Percentiles rank a stretch among this genome's conserved stretches.
These are phyloP conservation scores for Rosa persica DNA, from an alignment of 306 rosid genomes.

Conservation along the genomic window DNA sequence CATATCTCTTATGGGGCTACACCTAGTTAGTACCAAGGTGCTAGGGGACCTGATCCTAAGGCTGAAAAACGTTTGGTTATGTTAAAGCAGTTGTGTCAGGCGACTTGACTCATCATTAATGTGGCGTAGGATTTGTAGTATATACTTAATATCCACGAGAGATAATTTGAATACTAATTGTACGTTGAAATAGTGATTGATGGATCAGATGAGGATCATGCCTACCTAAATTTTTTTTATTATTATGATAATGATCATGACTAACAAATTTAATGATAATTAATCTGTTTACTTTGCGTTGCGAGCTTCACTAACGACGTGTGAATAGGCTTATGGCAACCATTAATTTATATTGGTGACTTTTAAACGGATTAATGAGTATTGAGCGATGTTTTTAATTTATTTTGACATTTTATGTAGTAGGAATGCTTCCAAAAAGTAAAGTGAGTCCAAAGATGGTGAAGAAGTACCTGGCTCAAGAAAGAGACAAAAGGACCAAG, in stretches of 20 bases:
- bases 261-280: background rate
- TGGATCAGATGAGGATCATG: too few species aligned
- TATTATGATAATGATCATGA: background rate
- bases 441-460: constrained; percentile 52
- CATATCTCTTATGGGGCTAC: background rate
- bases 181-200: too few species aligned
- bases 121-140: too few species aligned
- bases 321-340: background rate
- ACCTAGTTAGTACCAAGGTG: background rate
- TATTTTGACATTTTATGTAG: constrained; percentile 20
- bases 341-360: background rate
- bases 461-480: constrained; percentile 42
- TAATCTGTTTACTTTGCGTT: background rate
- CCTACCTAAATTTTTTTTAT: too few species aligned
- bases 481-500: constrained; percentile 46
- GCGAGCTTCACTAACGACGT: background rate
- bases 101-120: background rate
- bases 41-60: background rate
- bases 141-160: too few species aligned
- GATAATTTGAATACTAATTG: too few species aligned
- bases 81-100: background rate
- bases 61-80: background rate
- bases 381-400: background rate
- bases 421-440: constrained; percentile 65
- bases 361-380: background rate